These are phyloP conservation scores for Saccharomyces pastorianus DNA, from an alignment of 1,139 yeast species.

Conservation along the genomic window DNA sequence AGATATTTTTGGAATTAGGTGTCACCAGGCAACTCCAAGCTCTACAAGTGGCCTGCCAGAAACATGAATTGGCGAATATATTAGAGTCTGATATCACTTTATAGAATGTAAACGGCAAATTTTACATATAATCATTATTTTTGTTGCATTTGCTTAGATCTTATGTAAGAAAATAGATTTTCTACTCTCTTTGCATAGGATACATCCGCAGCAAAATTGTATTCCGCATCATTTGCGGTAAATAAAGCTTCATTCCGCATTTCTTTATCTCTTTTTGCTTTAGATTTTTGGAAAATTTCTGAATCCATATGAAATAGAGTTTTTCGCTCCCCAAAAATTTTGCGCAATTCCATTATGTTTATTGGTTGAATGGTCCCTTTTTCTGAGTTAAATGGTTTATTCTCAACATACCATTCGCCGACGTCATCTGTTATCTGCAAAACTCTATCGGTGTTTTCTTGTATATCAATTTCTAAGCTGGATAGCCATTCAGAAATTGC, in stretches of 20 bases:
- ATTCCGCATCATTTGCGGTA: background rate
- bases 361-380: background rate
- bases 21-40: constrained; percentile 5
- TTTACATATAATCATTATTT: background rate
- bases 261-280: background rate
- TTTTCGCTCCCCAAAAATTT: background rate
- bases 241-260: background rate
- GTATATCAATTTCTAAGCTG: background rate
- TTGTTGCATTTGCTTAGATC: background rate
- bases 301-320: background rate
- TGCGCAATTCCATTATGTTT: background rate
- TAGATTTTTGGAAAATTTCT: background rate
- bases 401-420: background rate
- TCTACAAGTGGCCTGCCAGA: constrained; percentile 3
- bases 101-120: background rate
- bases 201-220: background rate
- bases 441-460: background rate
- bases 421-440: background rate
- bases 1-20: constrained; percentile 13
- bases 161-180: background rate
- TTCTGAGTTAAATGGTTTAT: background rate
- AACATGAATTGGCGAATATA: background rate
- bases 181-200: background rate
- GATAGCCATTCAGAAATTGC: background rate
- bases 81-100: background rate